Evolutionary conservation across 768 basidiomycete species (phyloP).

Genomic region (Rhodocollybia butyracea): DNA sequence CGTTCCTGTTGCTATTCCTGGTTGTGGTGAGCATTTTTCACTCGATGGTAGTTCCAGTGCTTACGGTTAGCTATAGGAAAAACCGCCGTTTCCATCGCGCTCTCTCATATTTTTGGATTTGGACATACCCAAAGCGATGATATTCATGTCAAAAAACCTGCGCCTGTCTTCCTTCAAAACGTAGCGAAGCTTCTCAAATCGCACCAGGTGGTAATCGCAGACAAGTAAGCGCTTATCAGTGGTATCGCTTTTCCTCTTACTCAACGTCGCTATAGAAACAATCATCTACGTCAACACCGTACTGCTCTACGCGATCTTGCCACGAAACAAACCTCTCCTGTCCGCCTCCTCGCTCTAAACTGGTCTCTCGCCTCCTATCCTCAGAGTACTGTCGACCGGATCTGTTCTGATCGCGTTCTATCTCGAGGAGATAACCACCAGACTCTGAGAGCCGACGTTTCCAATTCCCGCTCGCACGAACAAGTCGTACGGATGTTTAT

Average conservation of each 20-base stretch:
- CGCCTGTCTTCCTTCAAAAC: constrained; percentile 66
- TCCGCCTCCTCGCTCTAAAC: constrained; percentile 77
- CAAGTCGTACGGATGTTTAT: constrained; percentile 83
- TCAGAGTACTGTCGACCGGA: constrained; percentile 60
- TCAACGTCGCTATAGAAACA: constrained; percentile 53
- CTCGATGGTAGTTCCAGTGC: neutral
- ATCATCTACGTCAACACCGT: constrained; percentile 85
- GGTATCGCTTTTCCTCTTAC: neutral
- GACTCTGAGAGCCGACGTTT: constrained; percentile 58
- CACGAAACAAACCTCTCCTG: constrained; percentile 39
- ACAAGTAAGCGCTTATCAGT: constrained; percentile 59
- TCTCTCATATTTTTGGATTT: constrained; percentile 77
- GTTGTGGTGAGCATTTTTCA: constrained; percentile 67
- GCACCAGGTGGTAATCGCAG: constrained; percentile 84
- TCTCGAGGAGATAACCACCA: constrained; percentile 85
- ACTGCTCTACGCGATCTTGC: constrained; percentile 57
- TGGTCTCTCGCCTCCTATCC: constrained; percentile 62
- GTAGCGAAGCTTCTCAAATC: constrained; percentile 57
- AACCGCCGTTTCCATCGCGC: constrained; percentile 78
- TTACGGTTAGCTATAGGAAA: constrained; percentile 56
- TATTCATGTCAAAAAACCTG: constrained; percentile 72
- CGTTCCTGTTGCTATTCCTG: constrained; percentile 87
- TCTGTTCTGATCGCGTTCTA: constrained; percentile 75
- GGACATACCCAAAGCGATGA: constrained; percentile 96
- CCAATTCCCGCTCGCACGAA: constrained; percentile 58